Conservation (phyloP, 768 basidiomycete genomes). For the Hortiboletus flavorubellus region DNA sequence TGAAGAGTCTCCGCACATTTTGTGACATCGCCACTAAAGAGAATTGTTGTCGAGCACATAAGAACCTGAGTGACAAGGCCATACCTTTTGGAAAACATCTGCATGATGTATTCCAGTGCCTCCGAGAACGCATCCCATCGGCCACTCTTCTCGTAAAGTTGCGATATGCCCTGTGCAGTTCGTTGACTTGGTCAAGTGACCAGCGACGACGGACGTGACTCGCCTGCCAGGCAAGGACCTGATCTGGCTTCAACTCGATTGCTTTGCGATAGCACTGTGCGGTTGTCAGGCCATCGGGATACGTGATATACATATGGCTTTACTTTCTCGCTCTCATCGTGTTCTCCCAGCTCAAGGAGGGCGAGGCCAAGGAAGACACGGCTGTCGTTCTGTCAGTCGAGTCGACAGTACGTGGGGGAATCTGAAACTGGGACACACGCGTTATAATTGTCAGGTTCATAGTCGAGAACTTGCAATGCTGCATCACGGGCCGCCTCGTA, state of each 20-base stretch:
- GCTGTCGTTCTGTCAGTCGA: constrained; percentile 38
- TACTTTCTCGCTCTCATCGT: constrained; percentile 84
- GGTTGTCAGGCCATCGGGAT: constrained; percentile 16
- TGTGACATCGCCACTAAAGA: constrained; percentile 59
- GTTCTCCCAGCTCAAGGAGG: constrained; percentile 66
- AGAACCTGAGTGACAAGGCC: constrained; percentile 14
- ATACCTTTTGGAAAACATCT: constrained; percentile 58
- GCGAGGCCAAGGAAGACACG: constrained; percentile 86
- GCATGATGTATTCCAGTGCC: constrained; percentile 53
- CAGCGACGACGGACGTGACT: constrained; percentile 14
- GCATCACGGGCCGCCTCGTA: constrained; percentile 63
- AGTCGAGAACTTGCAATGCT: constrained; percentile 63
- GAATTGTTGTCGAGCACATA: neutral
- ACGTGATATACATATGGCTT: constrained; percentile 23
- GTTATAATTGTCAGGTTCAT: constrained; percentile 81
- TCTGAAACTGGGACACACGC: constrained; percentile 55
- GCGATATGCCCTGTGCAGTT: constrained; percentile 58
- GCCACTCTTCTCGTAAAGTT: constrained; percentile 63
- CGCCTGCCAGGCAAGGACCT: constrained; percentile 85
- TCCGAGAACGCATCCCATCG: constrained; percentile 58
- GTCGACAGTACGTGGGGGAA: neutral
- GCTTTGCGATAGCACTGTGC: constrained; percentile 76
- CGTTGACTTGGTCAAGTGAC: constrained; percentile 7
- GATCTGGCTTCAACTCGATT: constrained; percentile 60
- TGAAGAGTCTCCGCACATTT: constrained; percentile 84